These are phyloP conservation scores for Poa annua DNA, from an alignment of 176 grass and related monocot genomes.

Conservation along the genomic window DNA sequence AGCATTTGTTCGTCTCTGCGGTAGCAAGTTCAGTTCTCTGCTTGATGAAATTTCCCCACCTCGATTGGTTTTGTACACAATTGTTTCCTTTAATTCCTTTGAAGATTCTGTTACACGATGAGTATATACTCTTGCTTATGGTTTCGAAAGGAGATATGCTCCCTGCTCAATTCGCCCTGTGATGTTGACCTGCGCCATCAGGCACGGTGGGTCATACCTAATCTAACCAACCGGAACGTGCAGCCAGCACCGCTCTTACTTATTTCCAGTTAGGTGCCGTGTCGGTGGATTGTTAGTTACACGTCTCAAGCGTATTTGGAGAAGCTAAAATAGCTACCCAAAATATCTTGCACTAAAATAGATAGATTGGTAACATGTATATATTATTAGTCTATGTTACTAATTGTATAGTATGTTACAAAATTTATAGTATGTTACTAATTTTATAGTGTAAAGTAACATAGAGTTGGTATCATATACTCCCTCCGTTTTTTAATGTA, in stretches of 20 bases:
- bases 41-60: neutral
- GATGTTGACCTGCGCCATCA: neutral
- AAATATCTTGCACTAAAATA: no score
- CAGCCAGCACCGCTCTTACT: neutral
- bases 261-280: conserved; percentile 23
- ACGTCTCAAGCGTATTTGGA: neutral
- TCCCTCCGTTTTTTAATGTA: no score
- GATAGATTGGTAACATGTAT: no score
- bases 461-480: no score
- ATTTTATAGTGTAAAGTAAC: no score
- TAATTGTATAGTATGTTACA: no score
- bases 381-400: no score
- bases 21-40: neutral
- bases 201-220: neutral
- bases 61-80: neutral
- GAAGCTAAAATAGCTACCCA: no score
- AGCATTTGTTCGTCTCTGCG: neutral
- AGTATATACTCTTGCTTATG: conserved; percentile 18
- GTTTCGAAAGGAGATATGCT: conserved; percentile 25
- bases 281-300: conserved; percentile 18
- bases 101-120: neutral
- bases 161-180: neutral
- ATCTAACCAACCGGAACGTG: neutral
- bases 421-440: no score
- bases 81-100: neutral